These are phyloP conservation scores for Silene uniflora DNA, from an alignment of 148 eudicot genomes.

Conservation along the genomic window DNA sequence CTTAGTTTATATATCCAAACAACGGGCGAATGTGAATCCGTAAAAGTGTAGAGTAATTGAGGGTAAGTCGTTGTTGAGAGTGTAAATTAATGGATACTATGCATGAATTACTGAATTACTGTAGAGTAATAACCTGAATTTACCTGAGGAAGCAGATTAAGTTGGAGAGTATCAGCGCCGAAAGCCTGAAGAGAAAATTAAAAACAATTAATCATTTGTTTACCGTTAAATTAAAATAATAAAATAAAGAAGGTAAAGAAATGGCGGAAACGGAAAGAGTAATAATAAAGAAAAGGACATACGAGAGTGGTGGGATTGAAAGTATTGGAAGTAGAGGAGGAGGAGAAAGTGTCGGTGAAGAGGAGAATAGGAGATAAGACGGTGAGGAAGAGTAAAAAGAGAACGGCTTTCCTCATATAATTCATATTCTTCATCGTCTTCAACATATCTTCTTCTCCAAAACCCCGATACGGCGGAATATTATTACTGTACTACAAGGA, in stretches of 20 bases:
- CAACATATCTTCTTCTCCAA: too few relatives aligned
- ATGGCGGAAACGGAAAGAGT: neutral
- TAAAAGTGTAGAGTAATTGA: too few relatives aligned
- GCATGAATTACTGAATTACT: too few relatives aligned
- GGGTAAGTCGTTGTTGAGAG: too few relatives aligned
- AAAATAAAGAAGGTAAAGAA: too few relatives aligned
- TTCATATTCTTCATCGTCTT: slow-evolving; percentile 34
- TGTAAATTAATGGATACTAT: too few relatives aligned
- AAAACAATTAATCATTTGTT: neutral
- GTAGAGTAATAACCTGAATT: too few relatives aligned
- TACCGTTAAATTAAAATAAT: too few relatives aligned
- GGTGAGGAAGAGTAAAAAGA: slow-evolving; percentile 55
- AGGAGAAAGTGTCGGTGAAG: slow-evolving; percentile 63
- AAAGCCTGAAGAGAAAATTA: slow-evolving; percentile 36
- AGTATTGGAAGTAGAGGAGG: slow-evolving; percentile 19
- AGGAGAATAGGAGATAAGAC: slow-evolving; percentile 77
- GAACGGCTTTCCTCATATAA: slow-evolving; percentile 41
- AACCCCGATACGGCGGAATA: too few relatives aligned
- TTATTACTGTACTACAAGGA: too few relatives aligned
- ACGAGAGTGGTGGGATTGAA: slow-evolving; percentile 52
- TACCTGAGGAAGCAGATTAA: slow-evolving; percentile 73
- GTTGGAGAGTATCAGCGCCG: slow-evolving; percentile 39
- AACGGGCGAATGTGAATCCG: too few relatives aligned
- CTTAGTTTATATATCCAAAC: too few relatives aligned
- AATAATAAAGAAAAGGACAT: slow-evolving; percentile 22